Conservation (phyloP, 2,329 filamentous ascomycete genomes). For the Sarocladiaceae sp. region DNA sequence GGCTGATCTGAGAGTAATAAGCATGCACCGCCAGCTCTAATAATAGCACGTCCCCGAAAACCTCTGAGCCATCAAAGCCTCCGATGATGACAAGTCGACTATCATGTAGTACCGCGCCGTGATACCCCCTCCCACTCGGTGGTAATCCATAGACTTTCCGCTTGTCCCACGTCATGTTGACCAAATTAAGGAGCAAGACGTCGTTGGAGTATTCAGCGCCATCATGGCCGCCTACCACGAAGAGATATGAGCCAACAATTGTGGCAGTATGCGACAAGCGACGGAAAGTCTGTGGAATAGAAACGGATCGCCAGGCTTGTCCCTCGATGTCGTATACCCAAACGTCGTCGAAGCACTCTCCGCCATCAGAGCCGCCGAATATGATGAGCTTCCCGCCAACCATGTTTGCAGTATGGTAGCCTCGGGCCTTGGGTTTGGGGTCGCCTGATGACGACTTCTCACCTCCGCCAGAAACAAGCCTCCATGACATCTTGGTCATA, state of each 20-base stretch:
- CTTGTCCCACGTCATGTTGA: slow-evolving; percentile 71
- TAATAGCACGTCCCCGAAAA: slow-evolving; percentile 64
- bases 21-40: slow-evolving; percentile 66
- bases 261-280: slow-evolving; percentile 66
- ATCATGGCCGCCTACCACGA: slow-evolving; percentile 67
- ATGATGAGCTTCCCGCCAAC: slow-evolving; percentile 69
- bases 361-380: slow-evolving; percentile 65
- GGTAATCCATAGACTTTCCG: slow-evolving; percentile 60
- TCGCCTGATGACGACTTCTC: slow-evolving; percentile 28
- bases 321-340: slow-evolving; percentile 69
- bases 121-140: slow-evolving; percentile 62
- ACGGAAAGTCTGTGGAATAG: slow-evolving; percentile 57
- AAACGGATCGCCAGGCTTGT: slow-evolving; percentile 54
- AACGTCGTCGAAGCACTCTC: slow-evolving; percentile 69
- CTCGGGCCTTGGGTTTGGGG: slow-evolving; percentile 56
- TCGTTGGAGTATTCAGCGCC: slow-evolving; percentile 67
- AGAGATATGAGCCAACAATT: slow-evolving; percentile 65
- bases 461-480: slow-evolving; percentile 49
- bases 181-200: slow-evolving; percentile 63
- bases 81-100: slow-evolving; percentile 61
- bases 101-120: slow-evolving; percentile 62
- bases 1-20: slow-evolving; percentile 70
- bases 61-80: slow-evolving; percentile 63
- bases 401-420: slow-evolving; percentile 71
- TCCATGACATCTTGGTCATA: slow-evolving; percentile 64